A percentile compares a stretch with the other conserved stretches of the same genome.
Conservation (phyloP, 169 alveolate species). For the Plasmodium coatneyi region DNA sequence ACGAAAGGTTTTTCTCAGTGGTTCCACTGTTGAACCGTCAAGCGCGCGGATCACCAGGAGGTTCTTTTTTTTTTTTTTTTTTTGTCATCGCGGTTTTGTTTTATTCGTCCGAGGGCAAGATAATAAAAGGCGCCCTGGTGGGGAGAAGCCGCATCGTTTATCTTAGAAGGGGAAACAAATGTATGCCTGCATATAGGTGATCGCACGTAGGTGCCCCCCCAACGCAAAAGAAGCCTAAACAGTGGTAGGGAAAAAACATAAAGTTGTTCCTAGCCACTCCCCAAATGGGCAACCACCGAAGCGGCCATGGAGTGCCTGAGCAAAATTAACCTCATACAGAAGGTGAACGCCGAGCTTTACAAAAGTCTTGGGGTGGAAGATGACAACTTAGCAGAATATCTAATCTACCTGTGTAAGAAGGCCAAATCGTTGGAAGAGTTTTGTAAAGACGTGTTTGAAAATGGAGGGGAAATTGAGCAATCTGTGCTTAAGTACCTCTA, state of each 20-base stretch:
- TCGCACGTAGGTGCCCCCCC: not conserved
- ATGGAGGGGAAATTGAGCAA: constrained; percentile 61
- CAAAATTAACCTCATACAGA: constrained; percentile 44
- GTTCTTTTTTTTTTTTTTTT: not conserved
- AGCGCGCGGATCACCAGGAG: not conserved
- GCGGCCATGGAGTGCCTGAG: constrained; percentile 35
- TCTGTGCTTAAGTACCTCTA: constrained; percentile 47
- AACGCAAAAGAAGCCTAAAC: not conserved
- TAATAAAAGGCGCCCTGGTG: not conserved
- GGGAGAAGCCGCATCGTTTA: not conserved
- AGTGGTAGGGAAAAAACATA: not conserved
- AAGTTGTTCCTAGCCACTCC: not conserved
- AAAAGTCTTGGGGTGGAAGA: constrained; percentile 47
- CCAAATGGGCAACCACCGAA: not conserved
- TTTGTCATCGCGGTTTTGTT: not conserved
- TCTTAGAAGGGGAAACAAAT: not conserved
- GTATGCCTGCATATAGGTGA: not conserved
- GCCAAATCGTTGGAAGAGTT: constrained; percentile 49
- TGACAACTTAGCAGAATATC: constrained; percentile 39
- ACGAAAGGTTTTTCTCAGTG: not conserved
- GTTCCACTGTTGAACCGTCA: not conserved
- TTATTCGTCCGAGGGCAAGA: not conserved
- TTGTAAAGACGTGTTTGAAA: constrained; percentile 67
- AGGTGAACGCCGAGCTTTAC: constrained; percentile 39
- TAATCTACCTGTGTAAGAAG: constrained; percentile 44